phyloP scores from a whole-genome alignment of 2,329 filamentous ascomycete species.

The Pestalotiopsis sp. region DNA sequence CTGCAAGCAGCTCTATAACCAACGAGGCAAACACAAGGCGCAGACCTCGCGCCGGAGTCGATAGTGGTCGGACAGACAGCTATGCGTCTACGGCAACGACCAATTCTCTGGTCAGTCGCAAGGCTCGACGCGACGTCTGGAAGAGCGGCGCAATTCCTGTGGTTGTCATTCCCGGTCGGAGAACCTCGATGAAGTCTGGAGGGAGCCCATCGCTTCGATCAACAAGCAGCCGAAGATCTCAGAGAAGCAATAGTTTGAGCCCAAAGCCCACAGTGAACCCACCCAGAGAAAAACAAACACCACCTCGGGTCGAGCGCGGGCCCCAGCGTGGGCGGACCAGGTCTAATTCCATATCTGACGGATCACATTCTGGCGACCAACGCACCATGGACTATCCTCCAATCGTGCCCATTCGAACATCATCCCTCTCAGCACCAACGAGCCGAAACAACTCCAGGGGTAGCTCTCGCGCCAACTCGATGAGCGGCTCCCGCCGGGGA shows the following conservation, averaged over 20 bases:
- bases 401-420: slow-evolving; percentile 56
- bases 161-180: slow-evolving; percentile 61
- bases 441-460: slow-evolving; percentile 50
- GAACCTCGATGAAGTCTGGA: slow-evolving; percentile 52
- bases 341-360: slow-evolving; percentile 52
- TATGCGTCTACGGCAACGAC: slow-evolving; percentile 48
- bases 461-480: slow-evolving; percentile 30
- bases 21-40: slow-evolving; percentile 32
- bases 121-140: slow-evolving; percentile 59
- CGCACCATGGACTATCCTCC: slow-evolving; percentile 64
- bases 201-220: slow-evolving; percentile 60
- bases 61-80: slow-evolving; percentile 44
- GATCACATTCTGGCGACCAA: slow-evolving; percentile 44
- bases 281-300: slow-evolving; percentile 41
- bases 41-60: slow-evolving; percentile 28
- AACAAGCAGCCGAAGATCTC: slow-evolving; percentile 59
- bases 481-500: slow-evolving; percentile 11
- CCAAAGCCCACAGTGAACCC: slow-evolving; percentile 47
- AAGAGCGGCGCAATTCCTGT: slow-evolving; percentile 64
- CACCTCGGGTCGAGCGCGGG: slow-evolving; percentile 44
- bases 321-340: slow-evolving; percentile 41
- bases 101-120: slow-evolving; percentile 54
- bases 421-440: slow-evolving; percentile 64
- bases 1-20: slow-evolving; percentile 40
- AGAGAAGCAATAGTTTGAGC: slow-evolving; percentile 52